A percentile compares a stretch with the other conserved stretches of the same genome.
Evolutionary conservation across 352 stramenopile genomes (phyloP).

Genomic region (Elongisporangium undulatum): DNA sequence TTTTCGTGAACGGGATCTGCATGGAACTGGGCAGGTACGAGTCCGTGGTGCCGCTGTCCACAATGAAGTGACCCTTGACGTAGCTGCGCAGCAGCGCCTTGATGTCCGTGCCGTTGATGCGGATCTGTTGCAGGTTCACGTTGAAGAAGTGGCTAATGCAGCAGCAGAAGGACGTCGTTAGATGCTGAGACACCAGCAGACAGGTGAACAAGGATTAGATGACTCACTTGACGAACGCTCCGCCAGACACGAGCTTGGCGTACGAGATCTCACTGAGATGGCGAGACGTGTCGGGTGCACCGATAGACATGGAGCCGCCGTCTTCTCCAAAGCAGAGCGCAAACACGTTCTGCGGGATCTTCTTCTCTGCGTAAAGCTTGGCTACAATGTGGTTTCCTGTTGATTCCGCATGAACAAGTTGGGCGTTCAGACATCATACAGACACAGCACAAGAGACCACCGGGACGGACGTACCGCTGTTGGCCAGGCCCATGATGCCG

Average conservation of each 20-base stretch:
- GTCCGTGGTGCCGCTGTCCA: slow-evolving; percentile 84
- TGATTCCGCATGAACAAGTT: not conserved
- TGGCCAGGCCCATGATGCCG: slow-evolving; percentile 82
- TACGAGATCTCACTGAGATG: slow-evolving; percentile 56
- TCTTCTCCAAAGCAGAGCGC: slow-evolving; percentile 70
- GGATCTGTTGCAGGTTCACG: slow-evolving; percentile 62
- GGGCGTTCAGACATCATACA: not conserved
- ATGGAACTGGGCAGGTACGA: slow-evolving; percentile 66
- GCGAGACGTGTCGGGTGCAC: slow-evolving; percentile 34
- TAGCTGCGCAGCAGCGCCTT: slow-evolving; percentile 33
- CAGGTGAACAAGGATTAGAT: not conserved
- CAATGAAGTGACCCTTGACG: slow-evolving; percentile 59
- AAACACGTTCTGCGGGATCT: slow-evolving; percentile 78
- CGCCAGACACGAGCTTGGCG: slow-evolving; percentile 40
- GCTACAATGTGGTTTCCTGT: slow-evolving; percentile 65
- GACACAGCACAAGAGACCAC: not conserved
- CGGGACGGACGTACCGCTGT: slow-evolving; percentile 26
- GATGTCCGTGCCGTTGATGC: slow-evolving; percentile 56
- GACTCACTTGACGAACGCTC: slow-evolving; percentile 17
- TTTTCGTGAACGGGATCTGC: slow-evolving; percentile 43
- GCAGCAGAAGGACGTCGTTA: not conserved
- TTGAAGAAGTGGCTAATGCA: slow-evolving; percentile 58
- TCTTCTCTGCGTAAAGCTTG: slow-evolving; percentile 72
- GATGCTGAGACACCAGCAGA: not conserved
- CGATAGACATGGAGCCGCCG: slow-evolving; percentile 69